Percentiles rank a stretch among this genome's conserved stretches.
phyloP scores from a whole-genome alignment of 768 basidiomycete genomes.

The Panus rudis region DNA sequence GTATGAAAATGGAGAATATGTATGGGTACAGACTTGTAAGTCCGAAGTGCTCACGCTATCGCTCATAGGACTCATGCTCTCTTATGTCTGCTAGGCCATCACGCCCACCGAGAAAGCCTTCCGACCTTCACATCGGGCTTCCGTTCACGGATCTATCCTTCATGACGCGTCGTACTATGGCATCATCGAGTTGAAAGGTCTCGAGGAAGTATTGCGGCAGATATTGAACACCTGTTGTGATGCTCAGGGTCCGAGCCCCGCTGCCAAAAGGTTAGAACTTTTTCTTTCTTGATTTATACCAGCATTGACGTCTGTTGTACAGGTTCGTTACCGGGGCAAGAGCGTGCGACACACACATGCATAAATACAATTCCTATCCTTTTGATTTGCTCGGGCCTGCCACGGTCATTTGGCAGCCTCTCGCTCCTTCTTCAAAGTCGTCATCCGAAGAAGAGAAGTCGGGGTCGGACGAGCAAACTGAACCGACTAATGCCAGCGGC shows the following conservation, averaged over 20 bases:
- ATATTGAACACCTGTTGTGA: conserved; percentile 56
- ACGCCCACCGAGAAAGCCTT: conserved; percentile 90
- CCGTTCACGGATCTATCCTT: conserved; percentile 75
- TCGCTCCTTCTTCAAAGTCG: neutral
- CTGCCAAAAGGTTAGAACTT: conserved; percentile 46
- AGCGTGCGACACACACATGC: conserved; percentile 58
- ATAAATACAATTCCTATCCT: conserved; percentile 59
- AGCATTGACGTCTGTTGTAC: conserved; percentile 3
- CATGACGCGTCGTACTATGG: conserved; percentile 88
- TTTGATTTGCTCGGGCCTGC: conserved; percentile 62
- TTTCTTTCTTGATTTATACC: neutral
- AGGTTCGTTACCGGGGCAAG: conserved; percentile 67
- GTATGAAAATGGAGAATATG: conserved; percentile 89
- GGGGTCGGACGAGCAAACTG: no score
- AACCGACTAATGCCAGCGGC: neutral
- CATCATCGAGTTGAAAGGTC: conserved; percentile 66
- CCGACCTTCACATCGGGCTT: conserved; percentile 86
- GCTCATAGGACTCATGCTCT: neutral
- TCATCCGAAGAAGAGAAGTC: conserved; percentile 6
- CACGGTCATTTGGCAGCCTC: conserved; percentile 68
- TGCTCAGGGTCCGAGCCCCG: conserved; percentile 53
- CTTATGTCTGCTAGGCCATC: conserved; percentile 45
- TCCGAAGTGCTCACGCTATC: neutral
- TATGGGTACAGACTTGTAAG: conserved; percentile 88
- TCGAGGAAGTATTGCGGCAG: conserved; percentile 43